These are phyloP conservation scores for Acaromyces ingoldii DNA, from an alignment of 1,284 basidiomycete species.

Conservation along the genomic window DNA sequence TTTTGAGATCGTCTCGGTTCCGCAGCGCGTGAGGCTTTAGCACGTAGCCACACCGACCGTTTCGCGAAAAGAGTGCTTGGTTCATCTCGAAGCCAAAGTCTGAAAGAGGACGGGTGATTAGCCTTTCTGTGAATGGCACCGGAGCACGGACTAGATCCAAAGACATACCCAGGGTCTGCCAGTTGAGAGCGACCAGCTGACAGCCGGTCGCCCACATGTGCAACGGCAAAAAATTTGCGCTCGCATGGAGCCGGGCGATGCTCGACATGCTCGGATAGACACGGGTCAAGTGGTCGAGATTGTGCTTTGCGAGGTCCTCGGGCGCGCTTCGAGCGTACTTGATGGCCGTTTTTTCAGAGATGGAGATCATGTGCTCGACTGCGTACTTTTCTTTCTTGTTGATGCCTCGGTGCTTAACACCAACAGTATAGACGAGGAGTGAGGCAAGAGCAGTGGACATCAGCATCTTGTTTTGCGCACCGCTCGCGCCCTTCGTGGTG, in stretches of 20 bases:
- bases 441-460: constrained; percentile 71
- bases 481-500: not conserved
- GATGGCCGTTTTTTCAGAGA: constrained; percentile 67
- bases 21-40: constrained; percentile 80
- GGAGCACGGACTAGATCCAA: not conserved
- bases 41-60: constrained; percentile 79
- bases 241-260: constrained; percentile 36
- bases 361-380: constrained; percentile 82
- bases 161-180: constrained; percentile 86
- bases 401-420: constrained; percentile 88
- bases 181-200: constrained; percentile 94
- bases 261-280: constrained; percentile 81
- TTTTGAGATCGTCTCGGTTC: constrained; percentile 52
- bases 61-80: constrained; percentile 86
- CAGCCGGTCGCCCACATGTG: constrained; percentile 83
- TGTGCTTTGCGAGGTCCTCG: constrained; percentile 80
- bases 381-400: constrained; percentile 84
- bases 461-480: constrained; percentile 24
- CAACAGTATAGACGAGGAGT: constrained; percentile 88
- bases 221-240: constrained; percentile 79
- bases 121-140: not conserved
- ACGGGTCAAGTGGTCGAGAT: constrained; percentile 74
- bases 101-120: not conserved
- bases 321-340: constrained; percentile 35
- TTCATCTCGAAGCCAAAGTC: constrained; percentile 69